Evolutionary conservation across 2,329 filamentous ascomycete genomes (phyloP), one percentile per base, ranked within the genome.

Genomic region (Geoglossum cookeanum): DNA sequence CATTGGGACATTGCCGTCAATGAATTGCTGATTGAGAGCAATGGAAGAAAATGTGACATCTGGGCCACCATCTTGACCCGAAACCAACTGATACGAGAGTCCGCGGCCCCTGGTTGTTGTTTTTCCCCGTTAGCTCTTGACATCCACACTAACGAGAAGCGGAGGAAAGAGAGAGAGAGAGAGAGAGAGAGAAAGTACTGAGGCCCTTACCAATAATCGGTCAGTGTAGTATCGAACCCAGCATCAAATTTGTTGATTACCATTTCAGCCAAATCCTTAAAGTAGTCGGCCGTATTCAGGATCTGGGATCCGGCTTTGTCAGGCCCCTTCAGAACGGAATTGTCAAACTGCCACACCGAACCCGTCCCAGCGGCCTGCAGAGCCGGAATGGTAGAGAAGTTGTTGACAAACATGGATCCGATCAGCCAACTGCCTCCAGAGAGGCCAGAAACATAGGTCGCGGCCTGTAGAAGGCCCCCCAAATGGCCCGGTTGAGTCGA

Each of bases 401-500:
- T 94, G 67, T 83, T 82, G 63, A 81, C 73, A 59, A 80, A 90
- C 8, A 94, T 72, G 57, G 84, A 87, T n/a, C 87, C 86, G 3
- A 94, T 78, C 17, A 94, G 74, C 89, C 89, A 94, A 55, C 83
- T 80, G 57, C 88, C 88, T 33, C 89, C 88, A 6, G 86, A 91
- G 2, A 94, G 74, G 7, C 87, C 88, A 1, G 87, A 76, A 11
- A 94, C 68, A 66, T 94, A 95, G 0, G 87, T 94, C 0, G 86
- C 71, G 2, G 84, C 77, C 71, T 95, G 89, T 60, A 95, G 72
- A 61, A 94, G 71, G 3, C 89, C 89, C 55, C 88, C 86, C 29
- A 95, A 74, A 53, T 88, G 84, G 3, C 86, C 86, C 3, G 71
- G 64, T 6, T 64, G 70, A 0, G 79, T 84, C 2, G 81, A 74